Base-by-base conservation (phyloP, 768 basidiomycete species). In the Daedaleopsis nitida region DNA sequence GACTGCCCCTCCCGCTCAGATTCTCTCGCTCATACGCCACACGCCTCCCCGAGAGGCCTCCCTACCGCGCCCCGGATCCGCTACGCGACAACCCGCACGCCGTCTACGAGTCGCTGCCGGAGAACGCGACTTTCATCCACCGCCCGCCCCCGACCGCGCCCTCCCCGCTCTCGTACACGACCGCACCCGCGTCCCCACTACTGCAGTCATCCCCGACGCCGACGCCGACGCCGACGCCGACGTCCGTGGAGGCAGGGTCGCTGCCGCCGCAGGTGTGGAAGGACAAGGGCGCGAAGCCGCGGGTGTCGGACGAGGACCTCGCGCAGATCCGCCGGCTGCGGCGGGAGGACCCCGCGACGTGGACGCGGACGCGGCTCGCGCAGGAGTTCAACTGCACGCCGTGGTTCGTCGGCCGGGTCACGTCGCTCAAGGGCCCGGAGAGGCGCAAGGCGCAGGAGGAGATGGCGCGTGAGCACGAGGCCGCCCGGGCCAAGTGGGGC, bases 81-180 rank as follows among this genome's bases (percentile, higher is more conserved):
- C 69, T 76, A 35, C 45, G 57, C 9, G 68, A 66, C 65, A 67
- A 69, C 58, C 66, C 69, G 6, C 50, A 69, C 48, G 68, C 65
- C 19, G 45, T 57, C n/a, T 66, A 68, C 65, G 39, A 66, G 44
- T 43, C 59, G 10, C 67, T 70, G 34, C 64, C 65, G 37, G 81
- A 83, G 58, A 77, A 81, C 60, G 73, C 92, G 57, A 90, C 90
- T 0, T 94, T 94, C 72, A 86, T 94, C 59, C 90, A 91, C 71
- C 86, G 92, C 45, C 89, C 89, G n/a, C 92, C 92, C 0, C 89
- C 92, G 0, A 85, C 88, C 11, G 83, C 86, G 11, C 88, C 89
- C 10, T 80, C 91, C 17, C 91, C 91, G 3, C 77, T 80, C 60
- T 94, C 92, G 19, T 82, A 86, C 58, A 87, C 85, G 6, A 85